These are phyloP conservation scores for Paecilomyces formosus DNA, from an alignment of 2,329 filamentous ascomycete species.

Conservation along the genomic window DNA sequence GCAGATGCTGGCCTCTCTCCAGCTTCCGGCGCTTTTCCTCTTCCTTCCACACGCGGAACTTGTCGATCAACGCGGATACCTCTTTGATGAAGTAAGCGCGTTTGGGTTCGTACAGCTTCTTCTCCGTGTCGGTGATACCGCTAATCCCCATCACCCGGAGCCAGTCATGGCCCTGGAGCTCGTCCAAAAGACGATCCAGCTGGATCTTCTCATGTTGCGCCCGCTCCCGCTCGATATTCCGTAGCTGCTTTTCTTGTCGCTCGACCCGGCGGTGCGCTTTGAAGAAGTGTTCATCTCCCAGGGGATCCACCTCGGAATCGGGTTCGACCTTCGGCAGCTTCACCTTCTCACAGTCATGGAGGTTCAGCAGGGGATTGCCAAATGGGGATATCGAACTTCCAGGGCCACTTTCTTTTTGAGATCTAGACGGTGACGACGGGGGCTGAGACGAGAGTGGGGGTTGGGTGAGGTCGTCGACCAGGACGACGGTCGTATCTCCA, in stretches of 20 bases:
- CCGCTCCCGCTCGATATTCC: conserved; percentile 60
- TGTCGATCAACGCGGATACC: conserved; percentile 72
- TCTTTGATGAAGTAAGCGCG: conserved; percentile 77
- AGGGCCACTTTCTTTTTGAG: conserved; percentile 1
- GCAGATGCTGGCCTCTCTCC: conserved; percentile 60
- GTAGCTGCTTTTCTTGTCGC: conserved; percentile 59
- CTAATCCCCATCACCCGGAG: conserved; percentile 84
- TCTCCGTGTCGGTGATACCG: conserved; percentile 74
- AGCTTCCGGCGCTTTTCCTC: conserved; percentile 79
- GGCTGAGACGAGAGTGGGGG: conserved; percentile 17
- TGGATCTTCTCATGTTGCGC: conserved; percentile 61
- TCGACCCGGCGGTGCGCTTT: conserved; percentile 55
- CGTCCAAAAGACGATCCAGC: conserved; percentile 64
- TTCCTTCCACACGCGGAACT: conserved; percentile 80
- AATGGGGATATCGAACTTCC: conserved; percentile 17
- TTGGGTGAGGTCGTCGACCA: conserved; percentile 53
- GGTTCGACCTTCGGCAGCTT: conserved; percentile 34
- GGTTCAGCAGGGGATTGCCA: conserved; percentile 28
- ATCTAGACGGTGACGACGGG: conserved; percentile 3
- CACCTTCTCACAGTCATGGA: conserved; percentile 35
- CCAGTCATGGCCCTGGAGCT: conserved; percentile 88
- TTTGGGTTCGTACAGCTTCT: conserved; percentile 79
- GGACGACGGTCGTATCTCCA: conserved; percentile 63
- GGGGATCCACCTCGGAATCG: conserved; percentile 41
- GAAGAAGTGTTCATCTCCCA: conserved; percentile 49